Percentiles rank a stretch among this genome's conserved stretches.
phyloP scores from a whole-genome alignment of 805 yeast species.

The Ogataea nitratoaversa region DNA sequence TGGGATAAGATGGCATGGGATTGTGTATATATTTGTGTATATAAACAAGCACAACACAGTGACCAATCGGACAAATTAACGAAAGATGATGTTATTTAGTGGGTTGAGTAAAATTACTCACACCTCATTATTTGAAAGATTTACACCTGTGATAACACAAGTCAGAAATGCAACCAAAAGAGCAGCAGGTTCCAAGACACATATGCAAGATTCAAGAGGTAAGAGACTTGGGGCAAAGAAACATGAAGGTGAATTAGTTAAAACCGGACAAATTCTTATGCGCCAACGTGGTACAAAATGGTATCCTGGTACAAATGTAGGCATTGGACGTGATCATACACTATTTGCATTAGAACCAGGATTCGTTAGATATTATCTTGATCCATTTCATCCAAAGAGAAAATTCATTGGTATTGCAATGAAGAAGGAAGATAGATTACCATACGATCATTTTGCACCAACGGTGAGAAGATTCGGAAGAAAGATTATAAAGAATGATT shows the following conservation, averaged over 20 bases:
- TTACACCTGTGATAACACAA: conserved; percentile 14
- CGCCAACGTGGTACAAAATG: conserved; percentile 94
- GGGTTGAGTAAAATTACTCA: not conserved
- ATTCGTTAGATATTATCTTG: conserved; percentile 81
- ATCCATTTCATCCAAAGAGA: conserved; percentile 94
- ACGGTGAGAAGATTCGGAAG: conserved; percentile 81
- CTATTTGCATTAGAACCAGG: conserved; percentile 91
- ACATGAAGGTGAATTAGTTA: conserved; percentile 71
- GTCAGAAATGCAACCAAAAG: conserved; percentile 90
- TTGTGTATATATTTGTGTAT: too few relatives aligned
- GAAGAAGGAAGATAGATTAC: conserved; percentile 56
- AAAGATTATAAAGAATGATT: conserved; percentile 45
- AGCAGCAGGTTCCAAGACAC: conserved; percentile 93
- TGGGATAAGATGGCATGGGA: too few relatives aligned
- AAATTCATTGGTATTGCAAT: conserved; percentile 87
- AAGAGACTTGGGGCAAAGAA: conserved; percentile 89
- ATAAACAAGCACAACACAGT: too few relatives aligned
- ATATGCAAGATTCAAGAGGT: conserved; percentile 92
- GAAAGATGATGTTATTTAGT: not conserved
- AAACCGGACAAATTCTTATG: conserved; percentile 81
- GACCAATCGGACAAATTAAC: not conserved
- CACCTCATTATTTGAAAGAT: not conserved
- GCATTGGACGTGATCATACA: conserved; percentile 92
- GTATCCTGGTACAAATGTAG: conserved; percentile 90
- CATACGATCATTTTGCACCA: conserved; percentile 90